phyloP scores from a whole-genome alignment of 2,329 filamentous ascomycete species.

The Epichloe brachyelytri region DNA sequence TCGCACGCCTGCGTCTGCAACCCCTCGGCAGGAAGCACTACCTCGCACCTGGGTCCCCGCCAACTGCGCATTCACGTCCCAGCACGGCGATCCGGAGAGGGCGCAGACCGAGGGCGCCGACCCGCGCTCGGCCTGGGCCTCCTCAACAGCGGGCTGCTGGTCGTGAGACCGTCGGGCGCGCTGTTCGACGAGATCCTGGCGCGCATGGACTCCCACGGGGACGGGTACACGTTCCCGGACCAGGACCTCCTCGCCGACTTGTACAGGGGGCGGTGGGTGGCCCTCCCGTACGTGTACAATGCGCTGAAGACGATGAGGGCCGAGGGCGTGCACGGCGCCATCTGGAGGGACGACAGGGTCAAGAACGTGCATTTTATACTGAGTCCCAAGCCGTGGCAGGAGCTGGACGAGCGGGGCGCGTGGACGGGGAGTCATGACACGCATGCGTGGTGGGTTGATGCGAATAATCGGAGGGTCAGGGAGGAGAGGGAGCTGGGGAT shows the following conservation, averaged over 20 bases:
- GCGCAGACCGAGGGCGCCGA: slow-evolving; percentile 34
- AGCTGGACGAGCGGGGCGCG: slow-evolving; percentile 30
- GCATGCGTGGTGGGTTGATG: slow-evolving; percentile 43
- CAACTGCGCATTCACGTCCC: slow-evolving; percentile 46
- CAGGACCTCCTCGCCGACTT: slow-evolving; percentile 44
- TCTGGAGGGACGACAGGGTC: slow-evolving; percentile 45
- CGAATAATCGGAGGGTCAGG: slow-evolving; percentile 30
- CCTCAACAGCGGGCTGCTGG: slow-evolving; percentile 41
- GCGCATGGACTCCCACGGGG: slow-evolving; percentile 35
- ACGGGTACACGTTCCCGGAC: slow-evolving; percentile 43
- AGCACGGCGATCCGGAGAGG: slow-evolving; percentile 31
- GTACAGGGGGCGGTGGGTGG: slow-evolving; percentile 42
- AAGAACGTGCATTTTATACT: slow-evolving; percentile 52
- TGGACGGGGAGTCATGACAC: slow-evolving; percentile 33
- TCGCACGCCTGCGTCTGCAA: slow-evolving; percentile 81
- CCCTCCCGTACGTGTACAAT: slow-evolving; percentile 48
- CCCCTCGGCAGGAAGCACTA: slow-evolving; percentile 65
- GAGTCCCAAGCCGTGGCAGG: slow-evolving; percentile 49
- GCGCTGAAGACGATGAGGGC: slow-evolving; percentile 48
- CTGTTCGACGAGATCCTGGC: slow-evolving; percentile 38
- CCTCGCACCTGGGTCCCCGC: slow-evolving; percentile 48
- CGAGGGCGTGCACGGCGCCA: slow-evolving; percentile 36
- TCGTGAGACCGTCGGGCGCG: slow-evolving; percentile 36
- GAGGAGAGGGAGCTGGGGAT: slow-evolving; percentile 29
- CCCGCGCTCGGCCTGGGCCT: slow-evolving; percentile 26